Evolutionary conservation across 306 rosid genomes (phyloP), one percentile per base, ranked within the genome.

Genomic region (Trifolium fragiferum): DNA sequence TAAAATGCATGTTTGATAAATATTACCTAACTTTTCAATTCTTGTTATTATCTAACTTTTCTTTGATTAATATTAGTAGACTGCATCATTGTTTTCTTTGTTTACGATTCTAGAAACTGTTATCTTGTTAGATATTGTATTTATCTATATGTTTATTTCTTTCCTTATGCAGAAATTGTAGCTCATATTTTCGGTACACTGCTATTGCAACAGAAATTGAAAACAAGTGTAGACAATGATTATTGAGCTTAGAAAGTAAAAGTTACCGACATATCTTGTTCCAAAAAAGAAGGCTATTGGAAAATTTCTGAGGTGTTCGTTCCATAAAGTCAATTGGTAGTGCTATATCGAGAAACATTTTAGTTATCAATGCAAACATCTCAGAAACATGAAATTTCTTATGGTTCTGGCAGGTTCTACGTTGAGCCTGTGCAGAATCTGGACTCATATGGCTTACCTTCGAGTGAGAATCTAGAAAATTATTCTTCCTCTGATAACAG

Each of bases 351-450:
- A 43, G 51, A 50, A 77, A 73, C 53, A 27, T 63, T 74, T 30
- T 73, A 43, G 23, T 32, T 68, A 61, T 69, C 83, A 61, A 93
- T 91, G 98, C 82, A 85, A 71, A 84, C 84, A 59, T 80, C 96
- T 40, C 80, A 87, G 78, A 79, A 86, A 61, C 77, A 78, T 58
- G 79, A 75, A 49, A 73, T 82, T 78, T 60, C 91, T 11, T 59
- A 75, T 68, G 86, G 78, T 60, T 66, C 90, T 65, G 77, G 72
- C 54, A 77, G 80, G 83, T 79, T 88, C 72, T 73, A 67, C 41
- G 72, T 37, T 35, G 85, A 86, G 76, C 84, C 85, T 58, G 89
- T 46, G 76, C 84, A 86, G 82, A 89, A 87, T 80, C 83, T 54
- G 18, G 88, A 78, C 73, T 86, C 88, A n/a, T 66, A 79, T 81